Evolutionary conservation across 2,329 filamentous ascomycete species (phyloP).

Genomic region (Hypoxylon sp.): DNA sequence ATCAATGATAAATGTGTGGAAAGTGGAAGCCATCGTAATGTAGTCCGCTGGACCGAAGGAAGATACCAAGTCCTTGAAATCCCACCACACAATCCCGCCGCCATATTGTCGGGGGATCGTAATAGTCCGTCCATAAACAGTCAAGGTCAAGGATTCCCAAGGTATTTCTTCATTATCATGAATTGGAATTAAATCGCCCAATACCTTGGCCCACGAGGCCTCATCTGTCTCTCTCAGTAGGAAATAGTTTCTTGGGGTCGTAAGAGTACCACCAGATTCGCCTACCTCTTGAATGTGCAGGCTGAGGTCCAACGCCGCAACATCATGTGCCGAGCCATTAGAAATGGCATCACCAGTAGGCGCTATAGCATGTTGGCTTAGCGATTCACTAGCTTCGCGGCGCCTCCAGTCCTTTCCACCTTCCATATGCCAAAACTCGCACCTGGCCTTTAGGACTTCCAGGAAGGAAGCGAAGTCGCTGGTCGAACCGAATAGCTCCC

Average conservation of each 20-base stretch:
- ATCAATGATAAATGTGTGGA: conserved; percentile 79
- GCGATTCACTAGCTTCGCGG: conserved; percentile 55
- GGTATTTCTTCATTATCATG: conserved; percentile 29
- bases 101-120: conserved; percentile 64
- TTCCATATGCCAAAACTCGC: conserved; percentile 87
- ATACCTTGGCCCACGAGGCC: conserved; percentile 40
- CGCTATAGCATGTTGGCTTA: conserved; percentile 23
- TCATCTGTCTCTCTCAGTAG: conserved; percentile 40
- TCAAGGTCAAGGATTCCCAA: conserved; percentile 56
- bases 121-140: conserved; percentile 71
- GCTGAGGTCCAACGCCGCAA: too few species aligned
- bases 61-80: conserved; percentile 73
- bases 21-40: conserved; percentile 80
- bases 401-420: conserved; percentile 76
- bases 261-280: conserved; percentile 16
- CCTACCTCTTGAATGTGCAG: conserved; percentile 6
- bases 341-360: conserved; percentile 18
- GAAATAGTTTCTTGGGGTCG: conserved; percentile 45
- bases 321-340: conserved; percentile 3
- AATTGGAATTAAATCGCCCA: conserved; percentile 21
- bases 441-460: conserved; percentile 77
- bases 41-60: conserved; percentile 82
- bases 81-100: conserved; percentile 68
- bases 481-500: conserved; percentile 65
- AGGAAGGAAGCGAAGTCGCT: conserved; percentile 81